Percentiles rank a stretch among this genome's conserved stretches.
Evolutionary conservation across 2,329 filamentous ascomycete genomes (phyloP).

Genomic region (Fonsecaea pugnacius): DNA sequence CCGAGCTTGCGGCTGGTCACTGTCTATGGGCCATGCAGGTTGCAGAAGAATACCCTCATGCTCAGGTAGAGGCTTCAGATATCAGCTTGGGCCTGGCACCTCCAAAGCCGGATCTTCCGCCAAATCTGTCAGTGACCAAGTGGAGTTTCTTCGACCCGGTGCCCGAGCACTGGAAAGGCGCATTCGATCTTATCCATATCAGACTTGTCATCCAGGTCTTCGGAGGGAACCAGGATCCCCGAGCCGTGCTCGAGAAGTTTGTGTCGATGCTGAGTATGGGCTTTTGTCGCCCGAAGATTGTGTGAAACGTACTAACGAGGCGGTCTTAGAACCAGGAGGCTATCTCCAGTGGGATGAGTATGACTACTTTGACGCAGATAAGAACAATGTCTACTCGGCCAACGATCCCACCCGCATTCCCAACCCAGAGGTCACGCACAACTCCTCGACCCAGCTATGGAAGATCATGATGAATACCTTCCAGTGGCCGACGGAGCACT

Average conservation of each 20-base stretch:
- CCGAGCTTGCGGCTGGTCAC: constrained; percentile 41
- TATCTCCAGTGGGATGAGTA: constrained; percentile 43
- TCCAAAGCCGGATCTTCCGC: constrained; percentile 36
- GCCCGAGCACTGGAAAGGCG: constrained; percentile 32
- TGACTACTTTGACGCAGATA: constrained; percentile 28
- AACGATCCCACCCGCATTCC: constrained; percentile 11
- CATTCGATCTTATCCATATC: constrained; percentile 39
- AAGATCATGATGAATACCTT: constrained; percentile 24
- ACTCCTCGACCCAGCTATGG: constrained; percentile 18
- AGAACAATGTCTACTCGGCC: constrained; percentile 30
- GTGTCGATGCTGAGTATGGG: constrained; percentile 35
- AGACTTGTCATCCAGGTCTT: constrained; percentile 20
- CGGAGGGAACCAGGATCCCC: constrained; percentile 12
- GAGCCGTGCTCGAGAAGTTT: constrained; percentile 35
- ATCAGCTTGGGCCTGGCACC: constrained; percentile 38
- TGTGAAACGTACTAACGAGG: background rate
- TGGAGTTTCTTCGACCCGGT: constrained; percentile 38
- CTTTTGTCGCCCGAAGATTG: background rate
- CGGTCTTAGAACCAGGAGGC: constrained; percentile 36
- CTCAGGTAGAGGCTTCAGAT: constrained; percentile 38
- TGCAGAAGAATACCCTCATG: constrained; percentile 33
- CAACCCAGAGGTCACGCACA: constrained; percentile 18
- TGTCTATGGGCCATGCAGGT: constrained; percentile 40
- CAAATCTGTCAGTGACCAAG: constrained; percentile 28
- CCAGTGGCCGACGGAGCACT: constrained; percentile 18